Evolutionary conservation across 139 green algal species (phyloP).

Genomic region (Chlorella sp.): DNA sequence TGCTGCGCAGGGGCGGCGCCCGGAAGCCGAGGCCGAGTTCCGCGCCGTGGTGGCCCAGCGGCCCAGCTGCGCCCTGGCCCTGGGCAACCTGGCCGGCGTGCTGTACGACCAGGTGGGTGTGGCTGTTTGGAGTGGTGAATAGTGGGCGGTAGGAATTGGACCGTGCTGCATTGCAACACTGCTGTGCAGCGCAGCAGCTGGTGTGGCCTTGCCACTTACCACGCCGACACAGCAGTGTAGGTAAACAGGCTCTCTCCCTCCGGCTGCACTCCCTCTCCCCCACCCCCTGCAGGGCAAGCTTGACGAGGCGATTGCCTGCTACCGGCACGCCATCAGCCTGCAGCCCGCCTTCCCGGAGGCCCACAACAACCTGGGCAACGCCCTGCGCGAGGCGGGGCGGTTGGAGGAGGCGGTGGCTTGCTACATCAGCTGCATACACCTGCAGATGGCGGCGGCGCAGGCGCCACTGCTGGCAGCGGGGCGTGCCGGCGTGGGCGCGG

Average conservation of each 20-base stretch:
- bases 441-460: slow-evolving; percentile 52
- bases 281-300: slow-evolving; percentile 60
- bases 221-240: no score
- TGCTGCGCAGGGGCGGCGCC: slow-evolving; percentile 24
- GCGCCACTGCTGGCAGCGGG: slow-evolving; percentile 22
- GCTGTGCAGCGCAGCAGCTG: neutral
- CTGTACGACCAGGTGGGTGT: slow-evolving; percentile 18
- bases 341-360: slow-evolving; percentile 81
- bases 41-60: slow-evolving; percentile 62
- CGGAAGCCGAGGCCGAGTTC: slow-evolving; percentile 70
- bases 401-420: slow-evolving; percentile 73
- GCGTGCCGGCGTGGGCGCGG: neutral
- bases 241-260: no score
- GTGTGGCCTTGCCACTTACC: no score
- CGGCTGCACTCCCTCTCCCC: no score
- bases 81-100: slow-evolving; percentile 75
- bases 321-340: slow-evolving; percentile 68
- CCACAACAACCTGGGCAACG: slow-evolving; percentile 90
- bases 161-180: neutral
- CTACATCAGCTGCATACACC: slow-evolving; percentile 83
- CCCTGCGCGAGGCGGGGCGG: slow-evolving; percentile 68
- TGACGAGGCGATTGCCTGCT: slow-evolving; percentile 67
- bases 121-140: neutral
- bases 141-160: neutral
- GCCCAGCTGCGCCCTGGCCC: slow-evolving; percentile 69